Evolutionary conservation across 345 rosid species (phyloP).

Genomic region (Heritiera fomes): DNA sequence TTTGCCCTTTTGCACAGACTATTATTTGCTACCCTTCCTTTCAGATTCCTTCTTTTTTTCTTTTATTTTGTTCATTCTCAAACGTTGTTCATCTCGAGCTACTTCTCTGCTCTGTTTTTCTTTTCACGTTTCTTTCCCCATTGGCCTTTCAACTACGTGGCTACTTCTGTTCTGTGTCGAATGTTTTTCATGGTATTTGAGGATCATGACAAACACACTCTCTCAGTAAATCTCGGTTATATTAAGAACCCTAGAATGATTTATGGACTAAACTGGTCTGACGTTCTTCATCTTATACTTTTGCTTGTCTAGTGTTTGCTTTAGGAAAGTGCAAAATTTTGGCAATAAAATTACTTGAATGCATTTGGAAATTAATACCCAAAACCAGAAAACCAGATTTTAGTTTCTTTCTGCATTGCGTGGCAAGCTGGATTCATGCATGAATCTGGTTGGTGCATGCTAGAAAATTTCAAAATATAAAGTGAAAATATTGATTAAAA

Average conservation of each 20-base stretch:
- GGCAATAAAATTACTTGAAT: not conserved
- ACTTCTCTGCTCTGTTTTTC: not conserved
- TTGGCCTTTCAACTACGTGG: not conserved
- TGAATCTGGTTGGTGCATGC: not conserved
- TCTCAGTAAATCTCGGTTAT: not conserved
- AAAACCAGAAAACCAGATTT: constrained; percentile 8
- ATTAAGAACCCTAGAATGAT: not conserved
- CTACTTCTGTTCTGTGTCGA: not conserved
- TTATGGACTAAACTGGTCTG: not conserved
- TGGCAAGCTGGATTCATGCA: constrained; percentile 5
- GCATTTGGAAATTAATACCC: constrained; percentile 5
- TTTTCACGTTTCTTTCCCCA: not conserved
- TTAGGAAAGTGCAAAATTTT: not conserved
- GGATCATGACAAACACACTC: not conserved
- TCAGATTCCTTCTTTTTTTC: not conserved
- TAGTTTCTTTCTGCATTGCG: not conserved
- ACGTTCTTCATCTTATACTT: not conserved
- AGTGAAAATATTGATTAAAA: too few relatives aligned
- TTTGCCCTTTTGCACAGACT: not conserved
- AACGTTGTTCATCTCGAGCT: not conserved
- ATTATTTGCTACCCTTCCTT: not conserved
- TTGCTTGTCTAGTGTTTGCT: not conserved
- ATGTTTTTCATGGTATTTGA: not conserved
- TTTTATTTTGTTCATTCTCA: not conserved
- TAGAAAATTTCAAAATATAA: too few relatives aligned